Base-by-base conservation (phyloP, 2,329 filamentous ascomycete species). In the Rhynchosporium graminicola region DNA sequence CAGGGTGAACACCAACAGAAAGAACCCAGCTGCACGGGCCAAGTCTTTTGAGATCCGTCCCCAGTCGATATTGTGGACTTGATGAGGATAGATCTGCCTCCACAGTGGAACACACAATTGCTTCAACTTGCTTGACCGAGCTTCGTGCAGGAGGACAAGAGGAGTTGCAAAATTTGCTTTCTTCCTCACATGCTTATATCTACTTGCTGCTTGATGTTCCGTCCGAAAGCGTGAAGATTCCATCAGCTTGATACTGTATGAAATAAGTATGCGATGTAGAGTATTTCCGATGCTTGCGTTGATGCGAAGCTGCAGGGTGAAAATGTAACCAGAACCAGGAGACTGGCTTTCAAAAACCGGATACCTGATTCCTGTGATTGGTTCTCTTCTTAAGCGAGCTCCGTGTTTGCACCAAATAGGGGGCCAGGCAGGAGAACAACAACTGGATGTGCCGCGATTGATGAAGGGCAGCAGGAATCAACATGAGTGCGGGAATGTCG, bases 31-130 rank as follows among this genome's bases (percentile, higher is more conserved):
- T 36, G 15, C 31, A 20, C n/a, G 31, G 5, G 31, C 48, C 48
- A 52, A 52, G 48, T 5, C 48, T 36, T n/a, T 26, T 26, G 6
- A 31, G 48, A 52, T 52, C 48, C 48, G 48, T 29, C 31, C 48
- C 48, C 48, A 52, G 31, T 52, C 15, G 48, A 52, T 20, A 38
- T 20, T 38, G 47, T 36, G 28, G 29, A 51, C 13, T 26, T 51
- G 12, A 51, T 4, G 40, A n/a, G 15, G 15, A n/a, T 15, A 12
- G 40, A 43, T 43, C 40, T n/a, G 40, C 15, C 40, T 15, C 13
- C 40, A 20, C 3, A 15, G 15, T 36, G 33, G 5, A 9, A 9
- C 5, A 5, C 33, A 5, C 33, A 36, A 9, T 36, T 36, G 33
- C 33, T 36, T 36, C 33, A 36, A 36, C 33, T 36, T 36, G 33